These are phyloP conservation scores for Arxiozyma heterogenica DNA, from an alignment of 1,139 yeast genomes.

Conservation along the genomic window DNA sequence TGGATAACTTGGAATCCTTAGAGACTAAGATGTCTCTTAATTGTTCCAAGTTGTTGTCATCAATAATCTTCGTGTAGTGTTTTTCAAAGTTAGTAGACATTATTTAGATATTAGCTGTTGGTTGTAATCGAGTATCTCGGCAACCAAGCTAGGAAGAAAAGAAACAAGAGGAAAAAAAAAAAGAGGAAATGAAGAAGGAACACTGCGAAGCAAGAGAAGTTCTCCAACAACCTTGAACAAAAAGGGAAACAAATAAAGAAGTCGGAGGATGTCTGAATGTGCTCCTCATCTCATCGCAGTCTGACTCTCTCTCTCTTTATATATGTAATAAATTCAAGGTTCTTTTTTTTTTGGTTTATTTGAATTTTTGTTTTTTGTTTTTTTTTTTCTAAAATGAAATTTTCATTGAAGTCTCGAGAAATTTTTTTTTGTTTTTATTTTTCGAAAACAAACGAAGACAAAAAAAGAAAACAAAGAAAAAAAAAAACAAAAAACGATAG, in stretches of 20 bases:
- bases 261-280: too few relatives aligned
- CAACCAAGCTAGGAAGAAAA: too few relatives aligned
- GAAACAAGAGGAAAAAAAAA: background rate
- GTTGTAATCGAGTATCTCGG: background rate
- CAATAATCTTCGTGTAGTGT: conserved; percentile 31
- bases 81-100: conserved; percentile 33
- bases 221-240: background rate
- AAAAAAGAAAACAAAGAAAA: too few relatives aligned
- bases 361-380: too few relatives aligned
- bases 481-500: too few relatives aligned
- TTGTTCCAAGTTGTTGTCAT: conserved; percentile 49
- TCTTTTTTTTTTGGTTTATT: too few relatives aligned
- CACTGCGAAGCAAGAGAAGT: too few relatives aligned
- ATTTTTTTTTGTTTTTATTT: too few relatives aligned
- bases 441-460: background rate
- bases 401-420: too few relatives aligned
- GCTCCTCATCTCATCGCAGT: background rate
- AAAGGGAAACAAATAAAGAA: too few relatives aligned
- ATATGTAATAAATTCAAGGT: background rate
- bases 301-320: background rate
- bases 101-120: background rate
- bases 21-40: conserved; percentile 62
- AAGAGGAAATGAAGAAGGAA: background rate
- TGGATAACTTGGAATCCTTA: conserved; percentile 61
- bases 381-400: background rate